Evolutionary conservation across 139 green algal genomes (phyloP).

Genomic region (Edaphochlamys debaryana): DNA sequence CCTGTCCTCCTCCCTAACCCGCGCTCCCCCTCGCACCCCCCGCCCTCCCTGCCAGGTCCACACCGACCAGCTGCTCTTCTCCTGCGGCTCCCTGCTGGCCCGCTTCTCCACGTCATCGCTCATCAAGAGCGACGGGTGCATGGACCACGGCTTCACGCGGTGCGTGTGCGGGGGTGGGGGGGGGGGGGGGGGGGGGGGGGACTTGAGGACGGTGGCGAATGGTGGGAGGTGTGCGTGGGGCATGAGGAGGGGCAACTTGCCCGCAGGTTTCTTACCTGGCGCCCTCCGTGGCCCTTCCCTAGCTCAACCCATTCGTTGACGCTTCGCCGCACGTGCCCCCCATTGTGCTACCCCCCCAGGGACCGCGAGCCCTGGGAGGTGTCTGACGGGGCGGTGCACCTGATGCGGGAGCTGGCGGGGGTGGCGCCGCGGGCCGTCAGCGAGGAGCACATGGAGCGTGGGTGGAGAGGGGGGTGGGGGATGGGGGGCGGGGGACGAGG

Average conservation of each 20-base stretch:
- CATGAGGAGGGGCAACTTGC: too few species aligned
- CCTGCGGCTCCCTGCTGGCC: slow-evolving; percentile 72
- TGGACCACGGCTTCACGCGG: slow-evolving; percentile 86
- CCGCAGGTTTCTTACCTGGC: neutral
- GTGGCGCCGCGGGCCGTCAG: slow-evolving; percentile 43
- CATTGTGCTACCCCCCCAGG: slow-evolving; percentile 28
- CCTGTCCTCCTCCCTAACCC: neutral
- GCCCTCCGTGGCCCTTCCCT: too few species aligned
- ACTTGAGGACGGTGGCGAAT: too few species aligned
- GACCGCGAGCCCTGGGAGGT: slow-evolving; percentile 91
- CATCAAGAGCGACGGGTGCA: slow-evolving; percentile 80
- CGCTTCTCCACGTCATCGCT: slow-evolving; percentile 61
- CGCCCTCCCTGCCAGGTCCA: slow-evolving; percentile 42
- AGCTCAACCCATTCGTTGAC: too few species aligned
- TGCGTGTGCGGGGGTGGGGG: too few species aligned
- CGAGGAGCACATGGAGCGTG: slow-evolving; percentile 4
- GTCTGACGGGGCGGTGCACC: slow-evolving; percentile 86
- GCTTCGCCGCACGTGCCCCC: too few species aligned
- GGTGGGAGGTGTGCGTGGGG: too few species aligned
- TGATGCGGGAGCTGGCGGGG: slow-evolving; percentile 79
- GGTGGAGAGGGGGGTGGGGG: neutral
- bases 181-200: neutral
- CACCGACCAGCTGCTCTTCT: slow-evolving; percentile 83
- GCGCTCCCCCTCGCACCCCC: too few species aligned
- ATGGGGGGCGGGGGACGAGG: neutral